phyloP scores from a whole-genome alignment of 108 stramenopile genomes.

The Nitzschia inconspicua region DNA sequence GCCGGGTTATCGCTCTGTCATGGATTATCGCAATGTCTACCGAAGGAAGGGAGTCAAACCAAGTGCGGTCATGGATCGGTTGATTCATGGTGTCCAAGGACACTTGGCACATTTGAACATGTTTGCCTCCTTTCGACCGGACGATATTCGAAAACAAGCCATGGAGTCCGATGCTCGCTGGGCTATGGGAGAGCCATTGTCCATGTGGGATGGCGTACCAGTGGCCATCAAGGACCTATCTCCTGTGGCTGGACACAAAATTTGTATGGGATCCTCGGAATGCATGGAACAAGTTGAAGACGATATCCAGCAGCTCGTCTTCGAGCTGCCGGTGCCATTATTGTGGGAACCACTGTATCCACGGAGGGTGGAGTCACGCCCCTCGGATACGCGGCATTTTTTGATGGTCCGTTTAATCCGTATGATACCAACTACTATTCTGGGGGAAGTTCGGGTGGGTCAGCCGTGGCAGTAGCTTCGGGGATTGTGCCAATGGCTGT shows the following conservation, averaged over 20 bases:
- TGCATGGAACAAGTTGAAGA: slow-evolving; percentile 11
- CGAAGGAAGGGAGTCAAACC: not conserved
- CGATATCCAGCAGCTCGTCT: slow-evolving; percentile 11
- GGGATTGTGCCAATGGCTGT: slow-evolving; percentile 57
- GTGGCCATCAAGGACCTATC: slow-evolving; percentile 36
- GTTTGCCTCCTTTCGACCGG: not conserved
- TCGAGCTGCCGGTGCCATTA: slow-evolving; percentile 14
- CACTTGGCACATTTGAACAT: not conserved
- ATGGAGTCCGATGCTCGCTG: slow-evolving; percentile 12
- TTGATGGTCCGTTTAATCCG: slow-evolving; percentile 28
- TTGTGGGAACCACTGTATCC: slow-evolving; percentile 13
- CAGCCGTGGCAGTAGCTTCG: slow-evolving; percentile 57
- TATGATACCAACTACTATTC: slow-evolving; percentile 25
- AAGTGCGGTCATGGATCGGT: slow-evolving; percentile 1
- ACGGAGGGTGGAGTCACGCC: slow-evolving; percentile 7
- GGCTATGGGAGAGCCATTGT: slow-evolving; percentile 2
- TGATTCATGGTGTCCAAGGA: not conserved
- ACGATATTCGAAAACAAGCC: slow-evolving; percentile 7
- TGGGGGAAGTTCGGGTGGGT: slow-evolving; percentile 61
- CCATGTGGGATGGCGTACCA: slow-evolving; percentile 35
- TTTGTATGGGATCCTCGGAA: not conserved
- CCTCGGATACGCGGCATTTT: slow-evolving; percentile 15
- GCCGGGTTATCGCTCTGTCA: slow-evolving; percentile 10
- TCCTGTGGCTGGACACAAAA: slow-evolving; percentile 10
- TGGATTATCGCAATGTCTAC: slow-evolving; percentile 15